Base-by-base conservation (phyloP, 495 filamentous ascomycete genomes). In the Letharia columbiana region DNA sequence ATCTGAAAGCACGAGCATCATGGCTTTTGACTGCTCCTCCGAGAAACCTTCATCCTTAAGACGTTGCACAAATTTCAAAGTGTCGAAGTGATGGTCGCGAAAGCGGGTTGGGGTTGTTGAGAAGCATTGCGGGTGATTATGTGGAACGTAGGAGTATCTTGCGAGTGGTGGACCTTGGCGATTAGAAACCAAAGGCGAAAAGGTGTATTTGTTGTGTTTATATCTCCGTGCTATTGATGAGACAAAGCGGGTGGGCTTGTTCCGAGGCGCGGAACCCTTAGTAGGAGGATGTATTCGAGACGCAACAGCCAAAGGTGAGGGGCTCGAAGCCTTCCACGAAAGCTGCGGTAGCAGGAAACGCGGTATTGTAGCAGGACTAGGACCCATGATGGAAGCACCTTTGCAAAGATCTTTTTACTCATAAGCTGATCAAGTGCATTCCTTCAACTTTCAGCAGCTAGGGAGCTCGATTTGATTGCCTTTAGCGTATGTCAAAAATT, bases 1-100 rank as follows among this genome's bases (percentile, higher is more conserved):
- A 76, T 98, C 92, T 75, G 91, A 92, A 28, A 99, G 82, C 7
- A 98, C 91, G 71, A 89, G 89, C 94, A 99, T 97, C 90, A 96
- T 90, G 31, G 94, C 94, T 8, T 92, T 91, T 10, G 91, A 85
- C 73, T 99, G 94, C 69, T 94, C 89, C 75, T 98, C 94, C 35
- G 90, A 95, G 75, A 99, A 96, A 1, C 95, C 95, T 73, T 99
- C 94, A 66, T 83, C 83, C 73, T 91, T 84, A 11, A 99, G 83
- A 49, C 91, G 86, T 75, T 96, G 88, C 18, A 98, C 93, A 74
- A 98, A 96, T 77, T 96, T 96, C 63, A 99, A 82, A 1, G 94
- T 99, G 77, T 99, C 94, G 69, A 99, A 99, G 75, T 99, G 94
- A 76, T 99, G 94, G 73, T 96, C 92, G 44, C 87, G 82, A 10